A percentile compares a stretch with the other conserved stretches of the same genome.
Evolutionary conservation across 768 basidiomycete species (phyloP).

Genomic region (Mycena metata): DNA sequence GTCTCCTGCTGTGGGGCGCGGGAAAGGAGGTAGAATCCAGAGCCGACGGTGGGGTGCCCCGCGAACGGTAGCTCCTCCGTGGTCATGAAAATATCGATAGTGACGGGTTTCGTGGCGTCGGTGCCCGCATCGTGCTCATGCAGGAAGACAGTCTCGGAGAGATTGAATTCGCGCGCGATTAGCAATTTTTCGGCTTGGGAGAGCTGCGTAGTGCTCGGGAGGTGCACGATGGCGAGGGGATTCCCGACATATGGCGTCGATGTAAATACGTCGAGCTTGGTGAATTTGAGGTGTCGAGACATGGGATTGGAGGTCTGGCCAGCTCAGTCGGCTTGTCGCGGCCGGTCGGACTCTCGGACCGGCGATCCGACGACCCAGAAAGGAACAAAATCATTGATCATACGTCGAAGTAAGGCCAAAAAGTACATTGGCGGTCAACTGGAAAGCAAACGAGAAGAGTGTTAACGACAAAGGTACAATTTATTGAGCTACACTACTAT

Average conservation of each 20-base stretch:
- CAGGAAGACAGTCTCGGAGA: slow-evolving; percentile 63
- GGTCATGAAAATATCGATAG: slow-evolving; percentile 59
- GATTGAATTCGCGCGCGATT: slow-evolving; percentile 63
- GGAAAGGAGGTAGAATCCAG: slow-evolving; percentile 58
- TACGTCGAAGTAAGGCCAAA: too few relatives aligned
- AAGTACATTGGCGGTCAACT: too few relatives aligned
- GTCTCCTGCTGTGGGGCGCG: slow-evolving; percentile 30
- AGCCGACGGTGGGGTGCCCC: slow-evolving; percentile 60
- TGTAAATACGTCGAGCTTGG: slow-evolving; percentile 60
- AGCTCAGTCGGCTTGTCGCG: too few relatives aligned
- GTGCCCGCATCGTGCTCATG: slow-evolving; percentile 46
- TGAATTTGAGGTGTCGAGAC: slow-evolving; percentile 42
- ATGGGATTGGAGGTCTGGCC: slow-evolving; percentile 8
- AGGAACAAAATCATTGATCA: too few relatives aligned
- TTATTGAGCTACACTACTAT: too few relatives aligned
- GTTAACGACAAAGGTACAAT: too few relatives aligned
- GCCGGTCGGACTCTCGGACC: too few relatives aligned
- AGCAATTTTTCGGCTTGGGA: slow-evolving; percentile 56
- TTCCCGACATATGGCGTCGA: slow-evolving; percentile 56
- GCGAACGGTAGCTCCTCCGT: slow-evolving; percentile 59
- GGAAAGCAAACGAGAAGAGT: too few relatives aligned
- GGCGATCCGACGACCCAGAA: too few relatives aligned
- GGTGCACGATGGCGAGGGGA: slow-evolving; percentile 59
- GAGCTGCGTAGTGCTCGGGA: slow-evolving; percentile 47
- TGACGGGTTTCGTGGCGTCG: slow-evolving; percentile 37